phyloP scores from a whole-genome alignment of 768 basidiomycete species.

The Termitomyces sp. region DNA sequence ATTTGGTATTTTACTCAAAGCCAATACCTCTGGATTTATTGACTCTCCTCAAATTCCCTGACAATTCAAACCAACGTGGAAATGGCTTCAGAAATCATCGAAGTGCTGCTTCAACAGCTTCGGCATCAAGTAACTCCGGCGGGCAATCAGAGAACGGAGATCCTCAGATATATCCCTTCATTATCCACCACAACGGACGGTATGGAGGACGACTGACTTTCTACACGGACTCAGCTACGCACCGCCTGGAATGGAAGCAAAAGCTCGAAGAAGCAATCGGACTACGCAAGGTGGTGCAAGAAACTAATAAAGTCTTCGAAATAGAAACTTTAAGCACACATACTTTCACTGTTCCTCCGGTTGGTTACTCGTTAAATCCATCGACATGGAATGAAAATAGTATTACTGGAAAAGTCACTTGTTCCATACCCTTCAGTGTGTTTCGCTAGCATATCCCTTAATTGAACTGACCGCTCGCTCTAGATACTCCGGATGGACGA shows the following conservation, averaged over 20 bases:
- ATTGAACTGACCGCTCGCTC: constrained; percentile 13
- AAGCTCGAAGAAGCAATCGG: constrained; percentile 90
- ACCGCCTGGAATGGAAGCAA: constrained; percentile 80
- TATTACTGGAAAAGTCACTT: constrained; percentile 83
- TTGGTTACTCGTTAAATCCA: constrained; percentile 36
- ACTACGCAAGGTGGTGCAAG: constrained; percentile 80
- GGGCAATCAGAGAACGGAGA: constrained; percentile 44
- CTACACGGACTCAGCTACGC: constrained; percentile 71
- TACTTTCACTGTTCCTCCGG: constrained; percentile 74
- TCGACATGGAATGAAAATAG: constrained; percentile 67
- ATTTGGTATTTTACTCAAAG: constrained; percentile 27
- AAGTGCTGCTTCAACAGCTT: constrained; percentile 26
- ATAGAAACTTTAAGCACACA: constrained; percentile 83
- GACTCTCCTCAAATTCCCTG: constrained; percentile 74
- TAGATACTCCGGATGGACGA: constrained; percentile 79
- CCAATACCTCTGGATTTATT: constrained; percentile 91
- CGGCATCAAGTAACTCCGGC: constrained; percentile 16
- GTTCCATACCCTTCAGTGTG: constrained; percentile 87
- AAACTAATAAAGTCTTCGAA: constrained; percentile 94
- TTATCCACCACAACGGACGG: constrained; percentile 83
- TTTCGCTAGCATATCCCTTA: constrained; percentile 17
- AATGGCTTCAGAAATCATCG: constrained; percentile 56
- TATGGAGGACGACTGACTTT: constrained; percentile 78
- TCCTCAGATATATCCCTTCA: constrained; percentile 79
- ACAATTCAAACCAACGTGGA: constrained; percentile 64